These are phyloP conservation scores for Nissolia schottii DNA, from an alignment of 306 rosid species.

Conservation along the genomic window DNA sequence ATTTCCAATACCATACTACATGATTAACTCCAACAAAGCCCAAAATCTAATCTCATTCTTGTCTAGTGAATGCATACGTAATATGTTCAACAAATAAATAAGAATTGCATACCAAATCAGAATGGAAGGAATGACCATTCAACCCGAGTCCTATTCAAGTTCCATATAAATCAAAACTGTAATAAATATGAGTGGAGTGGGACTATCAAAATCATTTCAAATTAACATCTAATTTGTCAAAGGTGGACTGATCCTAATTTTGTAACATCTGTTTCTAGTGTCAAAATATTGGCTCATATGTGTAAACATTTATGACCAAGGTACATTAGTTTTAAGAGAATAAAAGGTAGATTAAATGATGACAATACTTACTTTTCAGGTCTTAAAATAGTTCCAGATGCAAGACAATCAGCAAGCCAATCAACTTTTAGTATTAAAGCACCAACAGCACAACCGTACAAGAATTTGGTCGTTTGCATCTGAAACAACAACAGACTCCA, in stretches of 20 bases:
- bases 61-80: not conserved
- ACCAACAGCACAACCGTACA: constrained; percentile 87
- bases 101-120: not conserved
- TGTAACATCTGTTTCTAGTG: not conserved
- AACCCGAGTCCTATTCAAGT: not conserved
- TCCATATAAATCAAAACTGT: not conserved
- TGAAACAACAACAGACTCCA: constrained; percentile 37
- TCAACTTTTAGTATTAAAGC: constrained; percentile 63
- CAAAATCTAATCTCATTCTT: not conserved
- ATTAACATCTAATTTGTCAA: constrained; percentile 10
- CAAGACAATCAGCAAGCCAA: constrained; percentile 71
- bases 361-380: constrained; percentile 70
- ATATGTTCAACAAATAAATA: not conserved
- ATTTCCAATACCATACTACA: too few relatives aligned
- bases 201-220: not conserved
- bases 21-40: too few relatives aligned
- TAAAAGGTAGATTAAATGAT: not conserved
- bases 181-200: not conserved
- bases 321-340: constrained; percentile 1
- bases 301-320: not conserved
- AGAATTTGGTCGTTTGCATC: constrained; percentile 75
- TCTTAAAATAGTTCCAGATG: constrained; percentile 51
- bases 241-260: not conserved
- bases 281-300: not conserved
- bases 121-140: not conserved